Evolutionary conservation across 805 yeast genomes (phyloP).

Genomic region (Kurtzmaniella cleridarum): DNA sequence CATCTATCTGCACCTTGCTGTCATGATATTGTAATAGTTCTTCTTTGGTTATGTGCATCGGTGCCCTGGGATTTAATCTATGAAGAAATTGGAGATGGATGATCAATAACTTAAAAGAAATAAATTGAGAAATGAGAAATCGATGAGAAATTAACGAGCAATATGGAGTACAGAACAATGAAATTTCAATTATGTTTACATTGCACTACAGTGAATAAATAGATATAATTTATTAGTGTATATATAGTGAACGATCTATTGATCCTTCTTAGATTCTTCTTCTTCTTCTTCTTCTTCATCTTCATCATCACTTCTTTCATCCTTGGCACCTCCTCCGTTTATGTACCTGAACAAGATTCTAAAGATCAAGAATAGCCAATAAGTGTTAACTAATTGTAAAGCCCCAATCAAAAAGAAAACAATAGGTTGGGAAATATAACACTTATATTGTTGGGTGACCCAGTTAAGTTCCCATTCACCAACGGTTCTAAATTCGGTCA

Average conservation of each 20-base stretch:
- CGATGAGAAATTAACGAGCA: no score
- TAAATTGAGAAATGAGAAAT: no score
- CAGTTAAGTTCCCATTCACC: slow-evolving; percentile 80
- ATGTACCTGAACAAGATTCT: slow-evolving; percentile 70
- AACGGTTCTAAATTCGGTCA: slow-evolving; percentile 80
- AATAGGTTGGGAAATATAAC: slow-evolving; percentile 91
- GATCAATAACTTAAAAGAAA: no score
- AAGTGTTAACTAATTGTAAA: slow-evolving; percentile 77
- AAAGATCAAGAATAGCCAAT: slow-evolving; percentile 81
- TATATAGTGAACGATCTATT: slow-evolving; percentile 3
- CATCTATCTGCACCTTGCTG: slow-evolving; percentile 2
- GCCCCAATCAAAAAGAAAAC: slow-evolving; percentile 74
- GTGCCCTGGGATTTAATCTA: no score
- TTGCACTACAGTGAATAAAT: no score
- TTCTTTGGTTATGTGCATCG: slow-evolving; percentile 4
- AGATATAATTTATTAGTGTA: no score
- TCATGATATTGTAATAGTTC: slow-evolving; percentile 15
- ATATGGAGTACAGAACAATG: no score
- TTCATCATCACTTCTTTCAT: slow-evolving; percentile 87
- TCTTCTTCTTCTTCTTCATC: slow-evolving; percentile 36
- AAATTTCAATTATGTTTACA: no score
- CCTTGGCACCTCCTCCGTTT: slow-evolving; percentile 55
- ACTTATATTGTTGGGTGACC: slow-evolving; percentile 90
- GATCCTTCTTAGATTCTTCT: slow-evolving; percentile 17
- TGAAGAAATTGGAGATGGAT: no score